A percentile compares a stretch with the other conserved stretches of the same genome.
These are phyloP conservation scores for Cucurbita maxima DNA, from an alignment of 306 rosid species.

Conservation along the genomic window DNA sequence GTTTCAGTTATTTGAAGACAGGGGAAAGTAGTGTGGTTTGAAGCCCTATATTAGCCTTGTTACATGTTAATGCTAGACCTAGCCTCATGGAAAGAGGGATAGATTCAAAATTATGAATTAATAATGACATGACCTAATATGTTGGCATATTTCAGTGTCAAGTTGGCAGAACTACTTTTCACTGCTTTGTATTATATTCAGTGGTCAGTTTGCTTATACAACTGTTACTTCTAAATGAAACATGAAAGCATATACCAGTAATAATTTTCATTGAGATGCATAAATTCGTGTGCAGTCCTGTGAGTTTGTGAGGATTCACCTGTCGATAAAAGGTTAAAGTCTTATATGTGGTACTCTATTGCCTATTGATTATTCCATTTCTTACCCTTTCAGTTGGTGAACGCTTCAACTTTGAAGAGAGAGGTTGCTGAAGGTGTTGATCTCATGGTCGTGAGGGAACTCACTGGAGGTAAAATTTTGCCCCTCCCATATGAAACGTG, in stretches of 20 bases:
- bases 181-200: not conserved
- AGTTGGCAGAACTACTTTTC: not conserved
- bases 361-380: not conserved
- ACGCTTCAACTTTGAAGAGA: slow-evolving; percentile 83
- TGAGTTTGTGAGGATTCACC: not conserved
- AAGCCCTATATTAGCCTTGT: not conserved
- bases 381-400: slow-evolving; percentile 45
- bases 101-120: not conserved
- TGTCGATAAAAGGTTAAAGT: not conserved
- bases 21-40: not conserved
- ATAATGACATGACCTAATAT: not conserved
- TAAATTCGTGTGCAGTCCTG: not conserved
- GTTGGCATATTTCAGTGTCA: not conserved
- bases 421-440: slow-evolving; percentile 84
- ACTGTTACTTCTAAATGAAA: not conserved
- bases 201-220: not conserved
- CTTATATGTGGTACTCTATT: not conserved
- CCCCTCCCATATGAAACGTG: not conserved
- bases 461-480: slow-evolving; percentile 66
- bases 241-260: not conserved
- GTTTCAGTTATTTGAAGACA: not conserved
- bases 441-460: slow-evolving; percentile 88
- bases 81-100: not conserved
- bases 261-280: not conserved
- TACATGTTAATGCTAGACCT: not conserved